Base-by-base conservation (phyloP, 1,284 basidiomycete species). In the Boletus mariae region DNA sequence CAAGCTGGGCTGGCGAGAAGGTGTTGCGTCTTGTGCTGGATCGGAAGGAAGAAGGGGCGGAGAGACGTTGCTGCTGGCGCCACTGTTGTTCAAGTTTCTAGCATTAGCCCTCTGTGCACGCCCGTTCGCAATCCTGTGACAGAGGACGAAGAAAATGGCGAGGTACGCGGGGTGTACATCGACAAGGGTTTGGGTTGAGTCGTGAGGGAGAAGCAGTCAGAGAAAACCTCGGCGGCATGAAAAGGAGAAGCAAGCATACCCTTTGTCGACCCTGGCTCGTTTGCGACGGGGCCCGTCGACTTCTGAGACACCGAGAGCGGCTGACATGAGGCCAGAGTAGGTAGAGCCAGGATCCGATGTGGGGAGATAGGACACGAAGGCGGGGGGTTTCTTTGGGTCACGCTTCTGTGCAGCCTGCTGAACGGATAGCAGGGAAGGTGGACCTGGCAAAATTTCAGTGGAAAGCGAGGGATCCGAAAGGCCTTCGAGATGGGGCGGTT, bases 361-460 rank as follows among this genome's bases (percentile, higher is more conserved):
- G 50, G 88, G 87, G 66, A 91, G 76, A 76, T 90, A 91, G 52
- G 88, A 89, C 72, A 81, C 75, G 56, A 77, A 72, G 59, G 78
- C 73, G 57, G 76, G 71, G 50, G 82, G 79, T 73, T 90, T 90
- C 75, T 80, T 87, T 65, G 84, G 82, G 74, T 90, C 87, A 66
- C 83, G 83, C 73, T 85, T 87, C 60, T 80, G 76, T 55, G 75
- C 70, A 57, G 79, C 73, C 69, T 86, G 85, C 71, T 85, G 82
- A 52, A 84, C 73, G 61, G 85, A 82, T 57, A 78, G 74, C 59
- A 88, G 68, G 60, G 86, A 79, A 53, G 88, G 88, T 57, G 88
- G 88, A 31, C 87, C 89, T 67, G 89, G 89, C 59, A 91, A 78
- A 73, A 91, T 87, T 77, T 91, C 88, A 57, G 88, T 91, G 57